Percentiles rank a stretch among this genome's conserved stretches.
Evolutionary conservation across 305 asterid genomes (phyloP).

Genomic region (Rubia peregrina): DNA sequence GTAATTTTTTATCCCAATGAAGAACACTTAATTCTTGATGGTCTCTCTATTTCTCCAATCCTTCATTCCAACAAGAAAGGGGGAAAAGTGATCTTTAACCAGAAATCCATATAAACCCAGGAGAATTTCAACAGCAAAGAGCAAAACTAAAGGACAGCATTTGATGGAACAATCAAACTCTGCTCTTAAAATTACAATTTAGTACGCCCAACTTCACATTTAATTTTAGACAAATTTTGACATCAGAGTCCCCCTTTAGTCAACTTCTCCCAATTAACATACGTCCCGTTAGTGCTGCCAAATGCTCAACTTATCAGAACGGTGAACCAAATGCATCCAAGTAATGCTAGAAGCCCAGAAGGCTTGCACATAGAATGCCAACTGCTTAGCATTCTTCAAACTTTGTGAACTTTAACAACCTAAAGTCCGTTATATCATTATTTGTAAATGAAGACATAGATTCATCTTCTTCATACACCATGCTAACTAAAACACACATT

Average conservation of each 20-base stretch:
- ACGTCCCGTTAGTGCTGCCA: slow-evolving; percentile 96
- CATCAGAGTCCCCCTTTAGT: slow-evolving; percentile 60
- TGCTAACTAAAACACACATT: background rate
- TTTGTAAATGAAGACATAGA: background rate
- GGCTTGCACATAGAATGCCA: background rate
- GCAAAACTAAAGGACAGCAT: no score
- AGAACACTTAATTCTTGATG: no score
- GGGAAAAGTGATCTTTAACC: background rate
- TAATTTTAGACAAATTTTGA: slow-evolving; percentile 54
- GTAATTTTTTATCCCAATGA: no score
- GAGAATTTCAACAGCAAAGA: no score
- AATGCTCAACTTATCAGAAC: slow-evolving; percentile 32
- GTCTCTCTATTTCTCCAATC: no score
- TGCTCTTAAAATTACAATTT: no score
- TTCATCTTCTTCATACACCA: background rate
- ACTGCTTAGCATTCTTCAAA: background rate
- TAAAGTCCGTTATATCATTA: background rate
- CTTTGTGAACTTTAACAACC: background rate
- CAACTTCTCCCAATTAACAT: slow-evolving; percentile 72
- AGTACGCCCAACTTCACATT: no score
- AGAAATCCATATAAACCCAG: background rate
- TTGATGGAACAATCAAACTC: no score
- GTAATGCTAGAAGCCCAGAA: no score
- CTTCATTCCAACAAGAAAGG: no score
- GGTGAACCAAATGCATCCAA: slow-evolving; percentile 16